Evolutionary conservation across 768 basidiomycete genomes (phyloP), one percentile per base, ranked within the genome.

Genomic region (Leccinum disarticulatum): DNA sequence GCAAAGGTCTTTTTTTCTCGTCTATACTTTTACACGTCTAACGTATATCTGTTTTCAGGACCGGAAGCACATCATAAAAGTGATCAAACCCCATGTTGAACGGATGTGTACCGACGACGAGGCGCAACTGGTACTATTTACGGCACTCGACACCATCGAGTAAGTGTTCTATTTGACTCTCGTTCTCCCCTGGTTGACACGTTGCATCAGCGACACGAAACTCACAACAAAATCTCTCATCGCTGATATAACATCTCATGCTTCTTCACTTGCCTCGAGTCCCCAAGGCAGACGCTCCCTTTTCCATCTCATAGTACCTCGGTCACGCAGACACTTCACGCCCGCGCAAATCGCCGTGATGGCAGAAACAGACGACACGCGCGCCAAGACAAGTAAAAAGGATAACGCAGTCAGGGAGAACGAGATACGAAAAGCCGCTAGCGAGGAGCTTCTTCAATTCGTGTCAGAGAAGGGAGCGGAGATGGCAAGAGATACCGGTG

Each of bases 101-200:
- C 87, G 90, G 3, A 93, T 97, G 83, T 91, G 89, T 66, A 79
- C 83, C 46, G 92, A 95, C 64, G 91, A 93, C 49, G 93, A 97
- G 62, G 95, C 95, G 0, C 93, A 95, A 66, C 77, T 91, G 25
- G 92, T 95, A 2, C 74, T 97, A 3, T 96, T 95, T 76, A 93
- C 93, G 0, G 91, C 91, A 6, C 79, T 96, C 11, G 95, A 98
- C 70, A 84, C 90, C 43, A 88, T 91, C 56, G 95, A 98, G 93
- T 95, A 72, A 43, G 85, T 6, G 77, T 49, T 36, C 13, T 4
- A 2, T 19, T 35, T 14, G 47, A 27, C 55, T 43, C 22, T 33
- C 5, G 1, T 48, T 30, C 14, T 19, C 9, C 13, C 3, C 17
- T 52, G 17, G n/a, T 30, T 61, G 35, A 57, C 27, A n/a, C 19